These are phyloP conservation scores for Manihot esculenta DNA, from an alignment of 441 rosid species.

Conservation along the genomic window DNA sequence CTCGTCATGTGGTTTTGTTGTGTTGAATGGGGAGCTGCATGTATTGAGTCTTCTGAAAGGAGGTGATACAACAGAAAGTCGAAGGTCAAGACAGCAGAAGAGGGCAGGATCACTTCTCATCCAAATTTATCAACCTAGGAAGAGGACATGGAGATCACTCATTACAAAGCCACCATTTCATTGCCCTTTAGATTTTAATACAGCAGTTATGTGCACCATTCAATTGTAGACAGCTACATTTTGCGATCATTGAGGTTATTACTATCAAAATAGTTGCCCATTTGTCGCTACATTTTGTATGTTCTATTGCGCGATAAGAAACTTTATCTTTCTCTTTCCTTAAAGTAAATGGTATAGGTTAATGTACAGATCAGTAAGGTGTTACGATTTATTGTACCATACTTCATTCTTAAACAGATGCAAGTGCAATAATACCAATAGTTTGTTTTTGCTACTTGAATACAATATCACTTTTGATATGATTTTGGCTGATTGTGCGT, in stretches of 20 bases:
- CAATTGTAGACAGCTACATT: slow-evolving; percentile 35
- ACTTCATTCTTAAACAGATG: neutral
- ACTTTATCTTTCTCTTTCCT: slow-evolving; percentile 1
- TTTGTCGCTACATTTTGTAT: too few relatives aligned
- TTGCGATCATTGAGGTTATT: slow-evolving; percentile 1
- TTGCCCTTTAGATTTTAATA: slow-evolving; percentile 54
- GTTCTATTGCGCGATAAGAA: too few relatives aligned
- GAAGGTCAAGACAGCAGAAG: slow-evolving; percentile 47
- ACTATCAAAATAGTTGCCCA: slow-evolving; percentile 4
- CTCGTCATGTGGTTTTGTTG: slow-evolving; percentile 59
- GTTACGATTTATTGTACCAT: neutral
- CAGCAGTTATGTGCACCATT: slow-evolving; percentile 70
- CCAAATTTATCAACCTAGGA: slow-evolving; percentile 69
- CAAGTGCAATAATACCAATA: neutral
- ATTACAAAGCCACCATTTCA: slow-evolving; percentile 52
- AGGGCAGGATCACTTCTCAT: slow-evolving; percentile 51
- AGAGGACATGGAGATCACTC: slow-evolving; percentile 68
- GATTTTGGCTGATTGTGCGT: too few relatives aligned
- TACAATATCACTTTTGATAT: neutral
- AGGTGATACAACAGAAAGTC: slow-evolving; percentile 42
- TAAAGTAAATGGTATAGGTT: slow-evolving; percentile 9
- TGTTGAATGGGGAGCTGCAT: slow-evolving; percentile 60
- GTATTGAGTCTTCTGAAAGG: slow-evolving; percentile 55
- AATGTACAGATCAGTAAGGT: slow-evolving; percentile 26
- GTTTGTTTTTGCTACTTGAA: neutral